Base-by-base conservation (phyloP, 1,139 yeast species). In the Taphrina betulina region DNA sequence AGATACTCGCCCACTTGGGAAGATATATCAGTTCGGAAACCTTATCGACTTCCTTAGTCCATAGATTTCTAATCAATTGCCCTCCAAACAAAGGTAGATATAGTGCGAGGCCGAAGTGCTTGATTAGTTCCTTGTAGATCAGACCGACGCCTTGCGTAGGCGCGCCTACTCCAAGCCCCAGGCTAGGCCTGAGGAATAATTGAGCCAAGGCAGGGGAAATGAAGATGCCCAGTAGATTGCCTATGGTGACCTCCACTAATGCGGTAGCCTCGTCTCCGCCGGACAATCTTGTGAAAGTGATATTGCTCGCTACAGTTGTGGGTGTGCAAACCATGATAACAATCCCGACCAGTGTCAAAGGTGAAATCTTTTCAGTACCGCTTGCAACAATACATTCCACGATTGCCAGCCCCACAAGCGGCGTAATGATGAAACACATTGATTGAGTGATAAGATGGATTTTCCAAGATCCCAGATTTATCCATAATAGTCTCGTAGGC, bases 21-120 rank as follows among this genome's bases (percentile, higher is more conserved):
- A 53, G 19, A 12, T 29, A 19, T 2, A 43, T 29, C 1, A 33
- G 23, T 67, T 87, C 86, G 64, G 76, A 75, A 62, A 87, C 73
- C 63, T 77, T 78, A 64, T 81, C 80, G 14, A 78, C 83, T 2
- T 79, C 69, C 57, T 82, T 70, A 29, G 75, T 72, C 82, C 84
- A 80, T 1, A 85, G 40, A 66, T 85, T 82, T 66, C 85, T 95
- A 8, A 84, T 65, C 16, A 83, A 81, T 68, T 88, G 96, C 0
- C 96, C 96, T n/a, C 86, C 90, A 67, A 85, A 82, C 31, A 86
- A 69, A 0, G 96, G 96, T 3, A 87, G 79, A 68, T 88, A 86
- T 2, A 88, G 89, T 4, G 92, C 79, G 26, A 85, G 73, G 0
- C 95, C 95, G 58, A 88, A 74, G 67, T 88, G 95, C 68, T 85